Conservation (phyloP, 1,139 yeast species). For the Kurtzmaniella quercitrusa region DNA sequence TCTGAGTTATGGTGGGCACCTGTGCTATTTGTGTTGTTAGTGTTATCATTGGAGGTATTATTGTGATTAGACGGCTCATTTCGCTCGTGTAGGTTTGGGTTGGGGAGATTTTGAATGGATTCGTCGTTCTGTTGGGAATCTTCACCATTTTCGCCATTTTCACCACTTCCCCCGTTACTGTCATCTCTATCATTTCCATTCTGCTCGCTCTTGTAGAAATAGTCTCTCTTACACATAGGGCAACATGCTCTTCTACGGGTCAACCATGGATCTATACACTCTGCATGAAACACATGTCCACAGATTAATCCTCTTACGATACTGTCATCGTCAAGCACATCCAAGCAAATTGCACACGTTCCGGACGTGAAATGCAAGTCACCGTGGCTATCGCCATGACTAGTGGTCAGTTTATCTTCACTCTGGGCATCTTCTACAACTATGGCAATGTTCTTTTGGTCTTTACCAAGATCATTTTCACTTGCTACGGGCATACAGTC, state of each 20-base stretch:
- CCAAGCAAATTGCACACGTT: slow-evolving; percentile 79
- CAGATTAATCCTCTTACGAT: slow-evolving; percentile 70
- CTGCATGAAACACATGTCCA: slow-evolving; percentile 81
- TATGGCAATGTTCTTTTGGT: not conserved
- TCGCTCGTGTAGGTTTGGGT: no score
- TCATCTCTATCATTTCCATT: slow-evolving; percentile 9
- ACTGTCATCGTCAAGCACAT: slow-evolving; percentile 58
- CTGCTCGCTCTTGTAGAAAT: slow-evolving; percentile 37
- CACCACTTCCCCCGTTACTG: slow-evolving; percentile 3
- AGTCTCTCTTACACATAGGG: slow-evolving; percentile 80
- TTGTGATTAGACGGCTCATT: slow-evolving; percentile 1
- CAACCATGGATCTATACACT: slow-evolving; percentile 82
- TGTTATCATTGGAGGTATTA: not conserved
- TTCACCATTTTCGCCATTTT: not conserved
- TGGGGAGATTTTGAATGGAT: no score
- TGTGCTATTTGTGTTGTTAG: slow-evolving; percentile 8
- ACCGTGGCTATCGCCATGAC: slow-evolving; percentile 17
- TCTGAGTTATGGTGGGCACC: slow-evolving; percentile 7
- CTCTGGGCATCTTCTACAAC: not conserved
- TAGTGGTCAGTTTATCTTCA: slow-evolving; percentile 1
- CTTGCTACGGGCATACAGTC: not conserved
- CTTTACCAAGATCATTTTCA: not conserved
- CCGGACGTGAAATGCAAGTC: slow-evolving; percentile 62
- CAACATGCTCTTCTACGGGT: slow-evolving; percentile 74
- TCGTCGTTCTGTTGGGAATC: no score